phyloP scores from a whole-genome alignment of 306 rosid species.

The Citrullus colocynthis region DNA sequence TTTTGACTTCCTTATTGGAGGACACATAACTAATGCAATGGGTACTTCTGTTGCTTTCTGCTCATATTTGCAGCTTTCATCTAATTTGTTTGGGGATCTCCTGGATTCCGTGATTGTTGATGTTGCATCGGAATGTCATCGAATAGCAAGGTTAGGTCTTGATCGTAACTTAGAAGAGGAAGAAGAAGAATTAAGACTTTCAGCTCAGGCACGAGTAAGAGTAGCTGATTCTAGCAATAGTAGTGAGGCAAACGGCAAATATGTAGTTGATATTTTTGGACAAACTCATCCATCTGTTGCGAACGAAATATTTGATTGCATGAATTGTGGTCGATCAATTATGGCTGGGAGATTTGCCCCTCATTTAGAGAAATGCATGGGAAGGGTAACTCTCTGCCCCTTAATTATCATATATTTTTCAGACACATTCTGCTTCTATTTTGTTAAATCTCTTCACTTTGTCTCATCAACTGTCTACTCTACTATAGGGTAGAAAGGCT shows the following conservation, averaged over 20 bases:
- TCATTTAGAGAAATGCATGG: constrained; percentile 99
- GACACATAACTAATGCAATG: neutral
- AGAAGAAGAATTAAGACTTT: constrained; percentile 86
- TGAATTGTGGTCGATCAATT: constrained; percentile 79
- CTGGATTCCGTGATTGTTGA: constrained; percentile 86
- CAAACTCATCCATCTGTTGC: constrained; percentile 90
- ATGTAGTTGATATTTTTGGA: constrained; percentile 86
- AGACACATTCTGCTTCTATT: neutral
- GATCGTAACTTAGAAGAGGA: constrained; percentile 88
- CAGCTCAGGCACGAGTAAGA: constrained; percentile 77
- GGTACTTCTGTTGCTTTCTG: constrained; percentile 18
- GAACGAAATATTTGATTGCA: constrained; percentile 67
- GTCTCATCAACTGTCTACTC: constrained; percentile 4
- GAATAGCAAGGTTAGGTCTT: constrained; percentile 81
- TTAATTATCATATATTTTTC: neutral
- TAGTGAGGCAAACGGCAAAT: constrained; percentile 67
- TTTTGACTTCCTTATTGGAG: neutral
- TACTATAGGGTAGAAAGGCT: constrained; percentile 85
- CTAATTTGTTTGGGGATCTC: constrained; percentile 62
- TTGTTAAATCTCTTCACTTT: neutral
- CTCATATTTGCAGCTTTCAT: constrained; percentile 49
- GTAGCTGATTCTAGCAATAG: constrained; percentile 79
- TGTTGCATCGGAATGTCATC: constrained; percentile 93
- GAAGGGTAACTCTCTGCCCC: constrained; percentile 51
- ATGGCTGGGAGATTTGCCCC: constrained; percentile 97